Percentiles rank a stretch among this genome's conserved stretches.
These are phyloP conservation scores for Neurospora pannonica DNA, from an alignment of 495 filamentous ascomycete species.

Conservation along the genomic window DNA sequence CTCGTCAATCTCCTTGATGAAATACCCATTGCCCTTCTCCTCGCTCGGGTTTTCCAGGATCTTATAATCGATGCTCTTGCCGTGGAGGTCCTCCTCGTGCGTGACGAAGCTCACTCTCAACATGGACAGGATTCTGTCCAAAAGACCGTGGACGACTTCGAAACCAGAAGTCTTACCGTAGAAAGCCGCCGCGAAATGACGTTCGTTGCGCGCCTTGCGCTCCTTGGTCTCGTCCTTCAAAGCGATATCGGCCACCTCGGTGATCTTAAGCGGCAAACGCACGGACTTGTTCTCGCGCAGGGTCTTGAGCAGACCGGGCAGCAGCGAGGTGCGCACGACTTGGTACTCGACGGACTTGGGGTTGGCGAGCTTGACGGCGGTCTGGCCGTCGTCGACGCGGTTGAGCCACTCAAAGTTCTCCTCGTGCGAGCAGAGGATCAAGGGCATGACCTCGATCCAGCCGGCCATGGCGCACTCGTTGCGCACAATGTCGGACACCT, in stretches of 20 bases:
- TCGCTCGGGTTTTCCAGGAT: conserved; percentile 41
- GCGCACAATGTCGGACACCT: conserved; percentile 84
- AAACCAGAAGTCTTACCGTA: conserved; percentile 94
- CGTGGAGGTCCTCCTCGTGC: conserved; percentile 57
- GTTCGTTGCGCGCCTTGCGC: conserved; percentile 80
- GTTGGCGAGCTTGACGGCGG: conserved; percentile 82
- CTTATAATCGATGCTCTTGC: conserved; percentile 37
- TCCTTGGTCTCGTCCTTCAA: conserved; percentile 75
- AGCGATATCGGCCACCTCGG: conserved; percentile 84
- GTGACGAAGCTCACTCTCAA: conserved; percentile 72
- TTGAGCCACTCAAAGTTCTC: conserved; percentile 98
- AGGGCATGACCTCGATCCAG: conserved; percentile 92
- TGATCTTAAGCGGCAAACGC: conserved; percentile 81
- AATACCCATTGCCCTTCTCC: conserved; percentile 56
- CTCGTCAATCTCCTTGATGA: conserved; percentile 86
- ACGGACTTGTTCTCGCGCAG: conserved; percentile 91
- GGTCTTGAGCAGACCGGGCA: conserved; percentile 91
- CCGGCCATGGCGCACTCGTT: conserved; percentile 87
- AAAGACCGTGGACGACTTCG: conserved; percentile 87
- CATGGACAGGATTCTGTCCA: conserved; percentile 91
- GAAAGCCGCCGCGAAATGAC: conserved; percentile 90
- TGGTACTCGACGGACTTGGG: conserved; percentile 96
- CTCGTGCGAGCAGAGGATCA: conserved; percentile 95
- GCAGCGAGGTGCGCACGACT: conserved; percentile 79
- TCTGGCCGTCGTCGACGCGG: conserved; percentile 76